Evolutionary conservation across 1,284 basidiomycete genomes (phyloP), one percentile per base, ranked within the genome.

Genomic region (Irpex rosettiformis): DNA sequence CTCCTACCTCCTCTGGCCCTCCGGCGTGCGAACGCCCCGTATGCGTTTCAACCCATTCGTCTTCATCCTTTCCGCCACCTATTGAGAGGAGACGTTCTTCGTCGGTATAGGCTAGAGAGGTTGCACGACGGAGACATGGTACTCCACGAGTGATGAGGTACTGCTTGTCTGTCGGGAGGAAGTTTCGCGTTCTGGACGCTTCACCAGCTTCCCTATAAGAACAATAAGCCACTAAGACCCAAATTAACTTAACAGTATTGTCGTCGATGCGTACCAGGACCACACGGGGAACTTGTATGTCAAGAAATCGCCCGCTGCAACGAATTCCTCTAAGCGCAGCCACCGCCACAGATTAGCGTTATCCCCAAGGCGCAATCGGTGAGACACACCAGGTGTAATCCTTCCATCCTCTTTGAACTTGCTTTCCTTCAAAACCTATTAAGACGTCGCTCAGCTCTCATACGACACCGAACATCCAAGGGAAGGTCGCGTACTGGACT

Each of bases 401-500:
- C 96, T 82, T 10, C 96, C 96, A 70, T 98, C 94, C 74, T 99
- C 96, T 74, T 97, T 98, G 82, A 99, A 99, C 74, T 98, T 98
- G 78, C 92, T 95, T 78, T 99, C 96, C 70, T 91, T 91, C 66
- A 99, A 83, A 29, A 98, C 96, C 94, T 95, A 69, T 56, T 27
- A 61, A 62, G 60, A 61, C 61, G 37, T 51, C 59, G 21, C 52
- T 62, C 59, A 66, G 59, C 61, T 40, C 40, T 58, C 51, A 48
- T 56, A 56, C 51, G 48, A 29, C 28, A 57, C 55, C 37, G 65
- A 65, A 21, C 55, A 47, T 27, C 27, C 22, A 40, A 40, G 33
- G 60, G 65, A 40, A 62, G 52, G 51, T 55, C 57, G 70, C 84
- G 66, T 73, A 95, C 94, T 4, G 96, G 96, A 61, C 94, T 94